Evolutionary conservation across 2,329 filamentous ascomycete species (phyloP), one percentile per base, ranked within the genome.

Genomic region (Fusarium neocosmosporiellum): DNA sequence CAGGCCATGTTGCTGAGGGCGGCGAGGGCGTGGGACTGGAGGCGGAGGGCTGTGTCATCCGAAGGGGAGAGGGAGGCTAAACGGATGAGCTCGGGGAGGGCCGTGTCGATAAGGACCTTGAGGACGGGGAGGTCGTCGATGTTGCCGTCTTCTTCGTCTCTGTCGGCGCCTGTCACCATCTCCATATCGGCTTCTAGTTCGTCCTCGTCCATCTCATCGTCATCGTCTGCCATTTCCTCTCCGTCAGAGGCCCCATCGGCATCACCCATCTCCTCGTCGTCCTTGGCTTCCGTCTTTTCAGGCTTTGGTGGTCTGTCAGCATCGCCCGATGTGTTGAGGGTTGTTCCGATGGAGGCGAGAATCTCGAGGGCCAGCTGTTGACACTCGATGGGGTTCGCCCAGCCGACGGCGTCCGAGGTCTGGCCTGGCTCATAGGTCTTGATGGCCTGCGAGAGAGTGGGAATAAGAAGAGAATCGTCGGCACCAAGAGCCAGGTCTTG

Each of bases 1-100:
- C 91, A 93, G 61, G 90, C 85, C 61, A 92, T 88, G 80, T 93
- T 93, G 83, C 89, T 92, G 66, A 93, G 84, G 18, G 89, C 87
- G 3, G 88, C 87, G 27, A 93, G 81, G 20, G 90, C 88, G 72
- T 87, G 85, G 22, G 80, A 80, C 70, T 88, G 88, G 43, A 91
- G 81, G 8, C 83, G 78, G 14, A 84, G 78, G 18, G 81, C 77
- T 33, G 85, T 83, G 22, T 86, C 84, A 62, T 82, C 81, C 11
- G 78, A 76, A 11, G 84, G 80, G 13, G 81, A 79, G 8, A 85
- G 79, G 62, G 81, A 82, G 36, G 84, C 81, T 22, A 88, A 83
- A 22, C 85, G 84, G 66, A 89, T 81, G 55, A 90, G 80, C 67
- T 87, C 77, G 8, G 82, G 81, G 53, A 84, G 71, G 50, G 82